phyloP scores from a whole-genome alignment of 148 eudicot species.

The Silene uniflora region DNA sequence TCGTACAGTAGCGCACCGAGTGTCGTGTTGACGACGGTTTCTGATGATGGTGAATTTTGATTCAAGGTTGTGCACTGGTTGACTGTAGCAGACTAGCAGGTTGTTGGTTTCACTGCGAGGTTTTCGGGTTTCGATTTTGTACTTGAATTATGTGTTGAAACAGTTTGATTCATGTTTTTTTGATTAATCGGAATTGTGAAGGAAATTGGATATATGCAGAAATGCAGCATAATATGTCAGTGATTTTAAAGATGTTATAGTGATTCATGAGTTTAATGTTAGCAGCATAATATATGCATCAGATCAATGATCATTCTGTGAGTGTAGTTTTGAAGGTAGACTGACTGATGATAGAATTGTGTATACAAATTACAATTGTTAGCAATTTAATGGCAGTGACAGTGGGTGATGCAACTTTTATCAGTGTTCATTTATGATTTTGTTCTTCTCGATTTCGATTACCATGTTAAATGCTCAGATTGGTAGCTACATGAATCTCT shows the following conservation, averaged over 20 bases:
- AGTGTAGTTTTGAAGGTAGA: not conserved
- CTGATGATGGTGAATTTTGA: constrained; percentile 25
- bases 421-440: too few species aligned
- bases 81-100: too few species aligned
- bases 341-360: not conserved
- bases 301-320: too few species aligned
- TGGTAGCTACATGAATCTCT: too few species aligned
- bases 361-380: too few species aligned
- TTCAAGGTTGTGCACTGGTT: not conserved
- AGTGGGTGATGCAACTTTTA: too few species aligned
- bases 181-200: not conserved
- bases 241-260: not conserved
- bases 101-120: not conserved
- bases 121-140: not conserved
- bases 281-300: too few species aligned
- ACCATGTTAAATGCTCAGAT: too few species aligned
- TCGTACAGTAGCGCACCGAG: not conserved
- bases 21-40: not conserved
- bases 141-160: not conserved
- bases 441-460: too few species aligned
- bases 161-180: not conserved
- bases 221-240: not conserved
- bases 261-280: not conserved
- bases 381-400: too few species aligned
- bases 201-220: not conserved